phyloP scores from a whole-genome alignment of 2,329 filamentous ascomycete species.

The Cercospora citrullina region DNA sequence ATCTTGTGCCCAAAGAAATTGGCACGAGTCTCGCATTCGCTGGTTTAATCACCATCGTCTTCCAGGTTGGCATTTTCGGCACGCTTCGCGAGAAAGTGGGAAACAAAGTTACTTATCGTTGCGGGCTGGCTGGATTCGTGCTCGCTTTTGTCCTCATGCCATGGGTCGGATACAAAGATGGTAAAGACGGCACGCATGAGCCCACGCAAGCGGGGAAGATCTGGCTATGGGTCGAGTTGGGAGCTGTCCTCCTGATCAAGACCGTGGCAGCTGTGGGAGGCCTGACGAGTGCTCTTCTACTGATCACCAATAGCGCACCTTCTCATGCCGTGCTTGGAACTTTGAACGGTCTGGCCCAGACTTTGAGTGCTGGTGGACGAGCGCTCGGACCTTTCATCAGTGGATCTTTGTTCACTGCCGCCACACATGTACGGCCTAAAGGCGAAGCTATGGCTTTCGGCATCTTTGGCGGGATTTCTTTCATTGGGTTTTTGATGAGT shows the following conservation, averaged over 20 bases:
- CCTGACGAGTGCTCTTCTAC: conserved; percentile 79
- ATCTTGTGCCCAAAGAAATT: conserved; percentile 74
- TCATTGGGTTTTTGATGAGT: conserved; percentile 76
- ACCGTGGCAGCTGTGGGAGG: conserved; percentile 88
- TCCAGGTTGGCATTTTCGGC: conserved; percentile 84
- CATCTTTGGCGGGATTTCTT: conserved; percentile 78
- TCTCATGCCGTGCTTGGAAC: conserved; percentile 83
- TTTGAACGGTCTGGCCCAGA: conserved; percentile 91
- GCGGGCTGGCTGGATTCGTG: conserved; percentile 75
- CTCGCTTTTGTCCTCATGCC: conserved; percentile 85
- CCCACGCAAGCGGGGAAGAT: conserved; percentile 58
- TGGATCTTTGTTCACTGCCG: conserved; percentile 79
- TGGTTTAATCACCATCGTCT: conserved; percentile 80
- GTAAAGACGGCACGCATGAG: conserved; percentile 47
- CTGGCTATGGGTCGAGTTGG: conserved; percentile 81
- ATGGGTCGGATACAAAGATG: conserved; percentile 76
- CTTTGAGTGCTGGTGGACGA: conserved; percentile 84
- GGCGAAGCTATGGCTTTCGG: conserved; percentile 86
- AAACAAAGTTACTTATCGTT: conserved; percentile 80
- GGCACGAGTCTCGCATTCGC: conserved; percentile 83
- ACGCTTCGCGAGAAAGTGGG: conserved; percentile 75
- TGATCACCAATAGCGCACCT: conserved; percentile 92
- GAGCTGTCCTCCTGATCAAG: conserved; percentile 77
- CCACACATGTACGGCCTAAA: conserved; percentile 70
- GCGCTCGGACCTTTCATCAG: conserved; percentile 87